phyloP scores from a whole-genome alignment of 2,329 filamentous ascomycete genomes.

The Cladophialophora bantiana region DNA sequence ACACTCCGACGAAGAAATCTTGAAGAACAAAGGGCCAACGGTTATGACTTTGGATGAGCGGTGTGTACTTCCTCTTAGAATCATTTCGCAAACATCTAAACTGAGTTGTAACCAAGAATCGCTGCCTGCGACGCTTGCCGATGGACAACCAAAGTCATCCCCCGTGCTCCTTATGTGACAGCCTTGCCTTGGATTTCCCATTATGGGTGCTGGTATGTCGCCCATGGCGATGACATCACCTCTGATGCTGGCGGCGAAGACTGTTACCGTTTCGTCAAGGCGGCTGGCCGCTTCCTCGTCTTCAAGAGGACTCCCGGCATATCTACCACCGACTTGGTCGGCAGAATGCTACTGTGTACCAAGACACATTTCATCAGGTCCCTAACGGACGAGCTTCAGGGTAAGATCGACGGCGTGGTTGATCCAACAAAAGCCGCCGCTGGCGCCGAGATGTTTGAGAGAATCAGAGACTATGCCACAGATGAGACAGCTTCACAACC shows the following conservation, averaged over 20 bases:
- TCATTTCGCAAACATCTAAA: constrained; percentile 27
- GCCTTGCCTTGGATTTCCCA: constrained; percentile 91
- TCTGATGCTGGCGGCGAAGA: constrained; percentile 92
- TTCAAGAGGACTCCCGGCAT: constrained; percentile 96
- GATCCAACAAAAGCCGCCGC: constrained; percentile 69
- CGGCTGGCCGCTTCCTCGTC: constrained; percentile 90
- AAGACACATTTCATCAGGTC: constrained; percentile 90
- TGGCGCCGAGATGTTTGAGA: constrained; percentile 73
- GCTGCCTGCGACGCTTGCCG: constrained; percentile 93
- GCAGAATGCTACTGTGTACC: constrained; percentile 96
- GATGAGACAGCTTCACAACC: constrained; percentile 80
- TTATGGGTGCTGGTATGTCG: constrained; percentile 93
- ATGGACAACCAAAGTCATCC: constrained; percentile 86
- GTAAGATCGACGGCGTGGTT: constrained; percentile 74
- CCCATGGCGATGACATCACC: constrained; percentile 96
- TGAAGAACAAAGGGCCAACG: constrained; percentile 96
- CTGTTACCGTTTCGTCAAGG: constrained; percentile 97
- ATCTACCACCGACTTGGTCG: constrained; percentile 96
- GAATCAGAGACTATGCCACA: constrained; percentile 85
- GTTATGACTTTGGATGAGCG: constrained; percentile 95
- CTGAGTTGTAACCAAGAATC: constrained; percentile 60
- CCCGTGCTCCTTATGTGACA: constrained; percentile 92
- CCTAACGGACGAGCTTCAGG: constrained; percentile 71
- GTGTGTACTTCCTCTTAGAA: constrained; percentile 47
- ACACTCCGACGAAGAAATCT: constrained; percentile 93